Evolutionary conservation across 352 stramenopile species (phyloP), one percentile per base, ranked within the genome.

Genomic region (Phytopythium mirpurense): DNA sequence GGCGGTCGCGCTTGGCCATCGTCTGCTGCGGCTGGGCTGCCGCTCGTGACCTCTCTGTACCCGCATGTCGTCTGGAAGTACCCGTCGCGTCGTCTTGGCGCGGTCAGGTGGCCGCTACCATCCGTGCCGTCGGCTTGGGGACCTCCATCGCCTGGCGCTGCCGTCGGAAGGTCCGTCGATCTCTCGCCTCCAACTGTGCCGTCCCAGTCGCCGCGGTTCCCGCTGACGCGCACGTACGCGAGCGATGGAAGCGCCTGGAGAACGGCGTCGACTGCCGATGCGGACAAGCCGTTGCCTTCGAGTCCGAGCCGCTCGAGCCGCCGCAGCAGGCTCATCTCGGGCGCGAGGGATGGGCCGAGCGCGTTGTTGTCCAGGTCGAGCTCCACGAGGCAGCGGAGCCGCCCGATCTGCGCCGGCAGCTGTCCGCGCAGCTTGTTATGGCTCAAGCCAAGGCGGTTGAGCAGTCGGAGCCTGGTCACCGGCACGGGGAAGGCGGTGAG

Each of bases 311-410:
- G 60, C 53, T 83, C 68, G 18, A 91, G 70, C 4, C 69, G 57
- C 24, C 62, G 64, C 19, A 91, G 67, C 3, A 49, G 23, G 26
- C 29, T 51, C 35, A 90, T 59, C 23, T 74, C 75, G 11, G 59
- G 23, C 1, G 78, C 73, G 15, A 91, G 37, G 6, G 56, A 19
- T 18, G 57, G 43, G 6, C 76, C 62, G 26, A 91, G 70, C 14
- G 27, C 32, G 36, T 91, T 91, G 61, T 74, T 69, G 59, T 89
- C 78, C 32, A 91, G 52, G 23, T 91, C 70, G 15, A 91, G 51
- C 29, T 88, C 69, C 6, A 89, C 63, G 36, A 91, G 70, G 52
- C 84, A 82, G 14, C 40, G 46, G 7, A 91, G 67, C 16, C 72
- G 67, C 23, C 75, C 69, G 37, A 91, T 74, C 43, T 84, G 57